Conservation (phyloP, 2,329 filamentous ascomycete species). For the Fusarium pseudocircinatum region DNA sequence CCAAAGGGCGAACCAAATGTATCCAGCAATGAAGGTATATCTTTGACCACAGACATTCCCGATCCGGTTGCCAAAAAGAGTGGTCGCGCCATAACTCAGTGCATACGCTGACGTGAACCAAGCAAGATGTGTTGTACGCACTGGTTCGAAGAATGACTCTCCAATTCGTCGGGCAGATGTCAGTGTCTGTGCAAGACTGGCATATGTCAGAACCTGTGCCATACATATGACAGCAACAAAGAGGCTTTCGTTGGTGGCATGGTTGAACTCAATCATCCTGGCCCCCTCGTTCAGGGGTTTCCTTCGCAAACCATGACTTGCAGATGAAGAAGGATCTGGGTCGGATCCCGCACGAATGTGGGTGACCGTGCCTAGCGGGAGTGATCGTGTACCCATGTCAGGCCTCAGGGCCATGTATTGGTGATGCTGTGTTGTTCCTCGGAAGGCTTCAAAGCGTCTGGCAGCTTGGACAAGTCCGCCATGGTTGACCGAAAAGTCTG, state of each 20-base stretch:
- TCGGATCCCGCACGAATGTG: constrained; percentile 36
- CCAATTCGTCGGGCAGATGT: constrained; percentile 32
- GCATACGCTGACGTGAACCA: constrained; percentile 42
- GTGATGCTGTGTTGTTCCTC: constrained; percentile 30
- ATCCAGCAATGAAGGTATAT: constrained; percentile 34
- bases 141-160: constrained; percentile 35
- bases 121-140: constrained; percentile 33
- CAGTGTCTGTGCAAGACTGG: constrained; percentile 40
- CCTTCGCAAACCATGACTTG: constrained; percentile 27
- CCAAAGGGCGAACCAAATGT: constrained; percentile 42
- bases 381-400: constrained; percentile 25
- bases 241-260: constrained; percentile 37
- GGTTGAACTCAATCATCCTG: constrained; percentile 39
- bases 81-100: constrained; percentile 32
- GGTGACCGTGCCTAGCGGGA: constrained; percentile 32
- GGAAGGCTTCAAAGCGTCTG: constrained; percentile 38
- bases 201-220: constrained; percentile 38
- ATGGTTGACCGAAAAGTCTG: constrained; percentile 30
- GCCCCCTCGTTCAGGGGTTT: constrained; percentile 40
- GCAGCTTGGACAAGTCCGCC: constrained; percentile 38
- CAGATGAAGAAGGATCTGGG: constrained; percentile 9
- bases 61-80: constrained; percentile 38
- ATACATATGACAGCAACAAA: constrained; percentile 41
- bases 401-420: constrained; percentile 38
- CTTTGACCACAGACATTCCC: constrained; percentile 40